phyloP scores from a whole-genome alignment of 257 asterid species.

The Ocimum tenuiflorum region DNA sequence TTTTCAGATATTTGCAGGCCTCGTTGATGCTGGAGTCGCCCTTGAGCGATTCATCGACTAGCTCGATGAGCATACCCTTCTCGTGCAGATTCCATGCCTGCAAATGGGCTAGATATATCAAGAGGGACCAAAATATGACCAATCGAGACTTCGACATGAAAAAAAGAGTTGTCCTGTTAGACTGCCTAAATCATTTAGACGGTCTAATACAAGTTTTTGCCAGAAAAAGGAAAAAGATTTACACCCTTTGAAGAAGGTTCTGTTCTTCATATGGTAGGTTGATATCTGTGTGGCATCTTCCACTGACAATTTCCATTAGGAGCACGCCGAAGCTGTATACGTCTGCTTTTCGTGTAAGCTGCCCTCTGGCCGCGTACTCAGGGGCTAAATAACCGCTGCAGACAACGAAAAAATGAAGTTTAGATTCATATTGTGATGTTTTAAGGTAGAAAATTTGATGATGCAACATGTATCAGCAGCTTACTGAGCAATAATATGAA shows the following conservation, averaged over 20 bases:
- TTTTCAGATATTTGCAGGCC: conserved; percentile 74
- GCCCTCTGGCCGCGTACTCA: conserved; percentile 85
- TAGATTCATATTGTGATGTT: neutral
- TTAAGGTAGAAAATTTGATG: too few species aligned
- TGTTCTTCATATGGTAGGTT: conserved; percentile 71
- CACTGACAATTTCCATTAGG: conserved; percentile 81
- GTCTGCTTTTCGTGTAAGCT: conserved; percentile 75
- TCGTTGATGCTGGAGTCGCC: conserved; percentile 73
- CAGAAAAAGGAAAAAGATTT: too few species aligned
- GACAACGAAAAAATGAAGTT: conserved; percentile 12
- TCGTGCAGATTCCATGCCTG: conserved; percentile 88
- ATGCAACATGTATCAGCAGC: too few species aligned
- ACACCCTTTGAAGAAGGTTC: conserved; percentile 86
- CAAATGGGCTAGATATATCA: too few species aligned
- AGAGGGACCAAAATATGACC: too few species aligned
- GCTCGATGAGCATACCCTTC: conserved; percentile 44
- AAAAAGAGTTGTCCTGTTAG: too few species aligned
- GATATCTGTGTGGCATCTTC: conserved; percentile 81
- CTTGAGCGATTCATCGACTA: conserved; percentile 58
- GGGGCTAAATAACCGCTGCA: conserved; percentile 99
- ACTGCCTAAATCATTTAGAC: too few species aligned
- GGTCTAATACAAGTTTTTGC: too few species aligned
- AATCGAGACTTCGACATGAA: too few species aligned
- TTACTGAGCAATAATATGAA: too few species aligned
- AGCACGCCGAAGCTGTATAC: conserved; percentile 91